phyloP scores from a whole-genome alignment of 1,284 basidiomycete species.

The Leccinum subrobustum region DNA sequence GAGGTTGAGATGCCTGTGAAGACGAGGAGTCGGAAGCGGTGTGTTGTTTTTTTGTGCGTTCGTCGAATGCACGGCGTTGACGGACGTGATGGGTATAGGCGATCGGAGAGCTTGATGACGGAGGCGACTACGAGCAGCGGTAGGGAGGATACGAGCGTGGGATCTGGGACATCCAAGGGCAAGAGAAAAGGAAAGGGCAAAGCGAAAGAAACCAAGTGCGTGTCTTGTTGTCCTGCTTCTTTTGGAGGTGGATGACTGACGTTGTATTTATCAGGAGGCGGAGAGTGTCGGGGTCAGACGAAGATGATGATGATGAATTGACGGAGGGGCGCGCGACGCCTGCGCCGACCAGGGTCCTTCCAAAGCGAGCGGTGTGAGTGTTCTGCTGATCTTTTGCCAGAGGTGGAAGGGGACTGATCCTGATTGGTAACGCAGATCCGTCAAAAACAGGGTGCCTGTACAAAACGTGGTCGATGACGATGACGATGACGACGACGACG shows the following conservation, averaged over 20 bases:
- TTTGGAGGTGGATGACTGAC: background rate
- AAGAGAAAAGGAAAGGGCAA: constrained; percentile 25
- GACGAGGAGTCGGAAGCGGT: constrained; percentile 49
- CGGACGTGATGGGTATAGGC: constrained; percentile 29
- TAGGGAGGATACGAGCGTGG: constrained; percentile 27
- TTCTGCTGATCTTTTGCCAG: background rate
- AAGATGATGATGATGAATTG: constrained; percentile 34
- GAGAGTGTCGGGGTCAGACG: constrained; percentile 47
- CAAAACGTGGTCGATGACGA: constrained; percentile 28
- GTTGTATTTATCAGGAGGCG: constrained; percentile 34
- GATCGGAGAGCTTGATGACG: constrained; percentile 46
- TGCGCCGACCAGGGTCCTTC: constrained; percentile 40
- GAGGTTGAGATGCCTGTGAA: constrained; percentile 40
- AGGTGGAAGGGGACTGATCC: background rate
- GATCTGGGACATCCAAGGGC: constrained; percentile 29
- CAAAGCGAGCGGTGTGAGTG: constrained; percentile 45
- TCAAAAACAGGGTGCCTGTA: constrained; percentile 32
- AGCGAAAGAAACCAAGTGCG: constrained; percentile 39
- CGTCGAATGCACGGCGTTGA: background rate
- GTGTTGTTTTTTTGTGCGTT: background rate
- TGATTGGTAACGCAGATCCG: constrained; percentile 29
- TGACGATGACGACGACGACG: constrained; percentile 32
- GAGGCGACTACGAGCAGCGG: constrained; percentile 35
- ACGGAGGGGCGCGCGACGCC: constrained; percentile 30
- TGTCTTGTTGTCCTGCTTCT: background rate